Percentiles rank a stretch among this genome's conserved stretches.
These are phyloP conservation scores for Fusarium tupiense DNA, from an alignment of 2,329 filamentous ascomycete genomes.

Conservation along the genomic window DNA sequence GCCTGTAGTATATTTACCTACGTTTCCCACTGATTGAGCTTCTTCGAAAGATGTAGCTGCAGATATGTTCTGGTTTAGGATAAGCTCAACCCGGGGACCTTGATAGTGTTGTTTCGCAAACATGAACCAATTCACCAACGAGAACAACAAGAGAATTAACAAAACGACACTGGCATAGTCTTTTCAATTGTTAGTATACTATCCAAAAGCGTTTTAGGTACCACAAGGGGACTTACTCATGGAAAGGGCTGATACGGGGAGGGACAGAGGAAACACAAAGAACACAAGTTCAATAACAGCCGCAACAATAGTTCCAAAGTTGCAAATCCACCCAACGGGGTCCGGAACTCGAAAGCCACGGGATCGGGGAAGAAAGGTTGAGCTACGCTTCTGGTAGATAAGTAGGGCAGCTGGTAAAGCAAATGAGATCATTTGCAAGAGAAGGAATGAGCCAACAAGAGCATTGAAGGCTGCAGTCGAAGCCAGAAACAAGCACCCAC, in stretches of 20 bases:
- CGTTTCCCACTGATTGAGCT: rapidly evolving
- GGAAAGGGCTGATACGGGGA: background rate
- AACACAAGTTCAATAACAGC: background rate
- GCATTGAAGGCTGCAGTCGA: background rate
- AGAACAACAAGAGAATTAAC: background rate
- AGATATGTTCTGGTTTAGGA: background rate
- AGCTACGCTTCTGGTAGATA: background rate
- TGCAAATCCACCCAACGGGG: background rate
- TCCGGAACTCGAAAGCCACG: background rate
- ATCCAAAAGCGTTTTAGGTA: background rate
- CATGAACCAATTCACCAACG: background rate
- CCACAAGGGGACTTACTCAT: background rate
- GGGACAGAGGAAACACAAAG: background rate
- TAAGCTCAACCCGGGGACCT: background rate
- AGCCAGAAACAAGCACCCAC: background rate
- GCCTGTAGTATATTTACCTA: background rate
- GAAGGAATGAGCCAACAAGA: background rate
- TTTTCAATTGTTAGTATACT: rapidly evolving
- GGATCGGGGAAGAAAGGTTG: background rate
- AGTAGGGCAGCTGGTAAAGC: background rate
- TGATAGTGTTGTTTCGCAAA: background rate
- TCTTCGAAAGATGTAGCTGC: background rate
- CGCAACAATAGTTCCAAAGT: background rate
- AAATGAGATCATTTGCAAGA: background rate
- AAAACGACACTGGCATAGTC: background rate